Conservation (phyloP, 2,329 filamentous ascomycete genomes). For the Westerdykella aurantiaca region DNA sequence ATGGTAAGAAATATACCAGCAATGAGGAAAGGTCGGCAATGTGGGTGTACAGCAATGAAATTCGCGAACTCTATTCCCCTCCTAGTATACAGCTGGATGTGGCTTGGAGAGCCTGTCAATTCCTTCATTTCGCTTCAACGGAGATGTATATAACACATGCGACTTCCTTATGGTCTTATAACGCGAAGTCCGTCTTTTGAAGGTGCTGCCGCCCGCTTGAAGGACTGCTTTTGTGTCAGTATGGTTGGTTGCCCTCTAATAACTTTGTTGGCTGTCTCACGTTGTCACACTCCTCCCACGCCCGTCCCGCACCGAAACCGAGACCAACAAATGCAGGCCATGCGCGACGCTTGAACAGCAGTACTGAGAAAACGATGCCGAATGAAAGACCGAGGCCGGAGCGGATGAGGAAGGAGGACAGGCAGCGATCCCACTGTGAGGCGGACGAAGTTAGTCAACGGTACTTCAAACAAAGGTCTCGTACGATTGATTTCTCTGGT, state of each 20-base stretch:
- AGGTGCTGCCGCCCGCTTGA: slow-evolving; percentile 46
- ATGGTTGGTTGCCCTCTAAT: background rate
- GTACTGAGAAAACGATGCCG: slow-evolving; percentile 96
- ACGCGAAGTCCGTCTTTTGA: slow-evolving; percentile 46
- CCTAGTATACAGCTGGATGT: slow-evolving; percentile 33
- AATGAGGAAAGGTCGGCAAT: too few relatives aligned
- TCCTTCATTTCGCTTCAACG: background rate
- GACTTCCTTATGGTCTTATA: slow-evolving; percentile 37
- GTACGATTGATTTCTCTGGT: too few relatives aligned
- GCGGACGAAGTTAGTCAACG: background rate
- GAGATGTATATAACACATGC: background rate
- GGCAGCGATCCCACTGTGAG: slow-evolving; percentile 92
- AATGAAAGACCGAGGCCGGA: slow-evolving; percentile 94
- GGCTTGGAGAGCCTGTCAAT: slow-evolving; percentile 7
- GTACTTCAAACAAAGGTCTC: too few relatives aligned
- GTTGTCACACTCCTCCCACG: slow-evolving; percentile 97
- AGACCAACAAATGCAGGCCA: slow-evolving; percentile 95
- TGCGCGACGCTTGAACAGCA: slow-evolving; percentile 94
- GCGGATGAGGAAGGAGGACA: slow-evolving; percentile 95
- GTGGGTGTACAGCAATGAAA: background rate
- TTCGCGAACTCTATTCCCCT: background rate
- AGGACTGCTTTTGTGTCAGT: slow-evolving; percentile 38
- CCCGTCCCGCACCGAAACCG: slow-evolving; percentile 91
- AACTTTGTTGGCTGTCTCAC: slow-evolving; percentile 31
- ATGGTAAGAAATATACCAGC: too few relatives aligned